These are phyloP conservation scores for Hortaea werneckii DNA, from an alignment of 2,329 filamentous ascomycete genomes.

Conservation along the genomic window DNA sequence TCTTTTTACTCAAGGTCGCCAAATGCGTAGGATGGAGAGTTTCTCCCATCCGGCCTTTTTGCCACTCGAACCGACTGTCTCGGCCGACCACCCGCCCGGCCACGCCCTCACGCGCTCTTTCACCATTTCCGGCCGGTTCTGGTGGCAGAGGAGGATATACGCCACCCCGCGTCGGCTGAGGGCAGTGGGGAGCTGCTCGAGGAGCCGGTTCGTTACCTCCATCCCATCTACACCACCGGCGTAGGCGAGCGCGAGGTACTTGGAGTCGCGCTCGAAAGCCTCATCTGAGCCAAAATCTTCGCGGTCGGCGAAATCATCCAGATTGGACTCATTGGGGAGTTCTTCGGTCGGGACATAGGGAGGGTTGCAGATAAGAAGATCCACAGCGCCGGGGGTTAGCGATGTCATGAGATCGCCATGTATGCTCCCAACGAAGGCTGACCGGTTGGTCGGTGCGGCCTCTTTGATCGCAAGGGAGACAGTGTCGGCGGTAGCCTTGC, in stretches of 20 bases:
- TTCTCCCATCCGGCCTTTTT: constrained; percentile 91
- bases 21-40: constrained; percentile 78
- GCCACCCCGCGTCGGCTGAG: constrained; percentile 63
- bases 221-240: constrained; percentile 85
- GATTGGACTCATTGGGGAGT: constrained; percentile 41
- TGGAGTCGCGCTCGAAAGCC: constrained; percentile 67
- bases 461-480: constrained; percentile 42
- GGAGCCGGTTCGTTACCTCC: constrained; percentile 76
- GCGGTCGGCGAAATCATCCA: constrained; percentile 3
- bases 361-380: constrained; percentile 91
- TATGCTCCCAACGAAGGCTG: constrained; percentile 52
- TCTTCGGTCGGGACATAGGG: constrained; percentile 85
- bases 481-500: constrained; percentile 62
- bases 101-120: constrained; percentile 51
- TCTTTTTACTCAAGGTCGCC: constrained; percentile 38
- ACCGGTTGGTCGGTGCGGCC: neutral
- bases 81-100: constrained; percentile 56
- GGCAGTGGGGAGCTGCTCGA: constrained; percentile 56
- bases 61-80: constrained; percentile 72
- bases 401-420: constrained; percentile 60
- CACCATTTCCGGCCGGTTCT: constrained; percentile 74
- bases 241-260: constrained; percentile 75
- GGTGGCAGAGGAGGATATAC: constrained; percentile 80
- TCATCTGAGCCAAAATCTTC: constrained; percentile 9
- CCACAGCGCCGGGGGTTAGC: constrained; percentile 51